Evolutionary conservation across 768 basidiomycete species (phyloP), one percentile per base, ranked within the genome.

Genomic region (Rhodocollybia butyracea): DNA sequence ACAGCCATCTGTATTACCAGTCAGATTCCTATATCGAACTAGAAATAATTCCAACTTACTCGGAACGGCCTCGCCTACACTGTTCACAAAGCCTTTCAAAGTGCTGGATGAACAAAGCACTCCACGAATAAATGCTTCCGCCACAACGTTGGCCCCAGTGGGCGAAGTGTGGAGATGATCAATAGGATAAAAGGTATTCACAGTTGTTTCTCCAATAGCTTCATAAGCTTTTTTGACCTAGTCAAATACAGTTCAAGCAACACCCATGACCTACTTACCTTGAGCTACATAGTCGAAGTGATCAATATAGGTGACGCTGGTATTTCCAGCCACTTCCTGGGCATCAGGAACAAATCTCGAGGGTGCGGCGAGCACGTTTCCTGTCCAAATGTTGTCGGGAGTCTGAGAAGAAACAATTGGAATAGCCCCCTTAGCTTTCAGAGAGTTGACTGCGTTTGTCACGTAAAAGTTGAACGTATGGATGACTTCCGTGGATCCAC

Each of bases 381-480:
- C 70, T 2, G 64, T 51, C 76, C 76, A 81, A 30, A 68, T 68
- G 61, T 80, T 76, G 58, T 71, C 65, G 5, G 80, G 79, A 2
- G 80, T 80, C 56, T 76, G 76, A 2, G 77, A 76, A 15, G 76
- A 76, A 10, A 80, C 64, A 56, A 81, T 78, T 27, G 74, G 71
- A 26, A 71, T 76, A 22, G 72, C 77, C 12, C 79, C 79, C 61
- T 80, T 79, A 1, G 75, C 68, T 57, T 73, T 66, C 40, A 79
- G 61, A 7, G 72, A 58, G 30, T 66, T 71, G 42, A 73, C 69
- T 0, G 76, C 77, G 55, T 77, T 74, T 59, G 76, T 69, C 38
- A 78, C 70, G 58, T 79, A 80, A 61, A 61, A 78, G 30, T 71
- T 71, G 69, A 75, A 80, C 3, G 74, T 76, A 55, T 76, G 76